A percentile compares a stretch with the other conserved stretches of the same genome.
Conservation (phyloP, 2,329 filamentous ascomycete genomes). For the Fusarium sp. region DNA sequence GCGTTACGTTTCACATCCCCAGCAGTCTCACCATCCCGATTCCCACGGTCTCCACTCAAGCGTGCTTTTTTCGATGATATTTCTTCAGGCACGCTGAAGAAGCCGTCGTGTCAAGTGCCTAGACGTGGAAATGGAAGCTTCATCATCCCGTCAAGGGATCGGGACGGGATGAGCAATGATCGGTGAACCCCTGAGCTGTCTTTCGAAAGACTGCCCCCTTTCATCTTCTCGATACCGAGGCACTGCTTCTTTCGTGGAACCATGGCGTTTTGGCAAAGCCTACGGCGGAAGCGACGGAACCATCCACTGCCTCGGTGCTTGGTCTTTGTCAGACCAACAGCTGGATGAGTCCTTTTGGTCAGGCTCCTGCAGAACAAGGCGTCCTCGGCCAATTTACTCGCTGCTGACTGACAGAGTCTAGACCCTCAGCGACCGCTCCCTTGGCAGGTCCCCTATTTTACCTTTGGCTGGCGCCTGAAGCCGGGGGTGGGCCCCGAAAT, state of each 20-base stretch:
- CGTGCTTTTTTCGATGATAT: conserved; percentile 3
- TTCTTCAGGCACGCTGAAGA: conserved; percentile 1
- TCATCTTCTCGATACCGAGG: conserved; percentile 19
- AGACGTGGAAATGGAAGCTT: conserved; percentile 4
- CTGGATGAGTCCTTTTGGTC: conserved; percentile 14
- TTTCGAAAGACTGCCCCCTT: background rate
- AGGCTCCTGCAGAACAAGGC: background rate
- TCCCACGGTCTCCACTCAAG: background rate
- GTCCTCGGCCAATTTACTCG: conserved; percentile 6
- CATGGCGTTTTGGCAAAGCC: conserved; percentile 16
- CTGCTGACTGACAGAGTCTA: conserved; percentile 34
- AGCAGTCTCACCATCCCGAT: conserved; percentile 8
- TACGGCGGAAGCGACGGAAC: conserved; percentile 27
- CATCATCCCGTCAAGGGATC: conserved; percentile 23
- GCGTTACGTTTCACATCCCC: conserved; percentile 12
- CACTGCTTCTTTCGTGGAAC: conserved; percentile 11
- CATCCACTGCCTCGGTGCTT: conserved; percentile 11
- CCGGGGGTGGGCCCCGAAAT: conserved; percentile 18
- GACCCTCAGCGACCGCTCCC: conserved; percentile 25
- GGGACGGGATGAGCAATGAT: conserved; percentile 5
- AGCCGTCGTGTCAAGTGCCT: conserved; percentile 1
- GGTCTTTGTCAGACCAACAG: conserved; percentile 37
- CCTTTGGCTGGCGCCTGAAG: conserved; percentile 11
- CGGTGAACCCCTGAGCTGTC: background rate
- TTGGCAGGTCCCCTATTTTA: conserved; percentile 29